These are phyloP conservation scores for Eimeria falciformis DNA, from an alignment of 169 alveolate genomes.

Conservation along the genomic window DNA sequence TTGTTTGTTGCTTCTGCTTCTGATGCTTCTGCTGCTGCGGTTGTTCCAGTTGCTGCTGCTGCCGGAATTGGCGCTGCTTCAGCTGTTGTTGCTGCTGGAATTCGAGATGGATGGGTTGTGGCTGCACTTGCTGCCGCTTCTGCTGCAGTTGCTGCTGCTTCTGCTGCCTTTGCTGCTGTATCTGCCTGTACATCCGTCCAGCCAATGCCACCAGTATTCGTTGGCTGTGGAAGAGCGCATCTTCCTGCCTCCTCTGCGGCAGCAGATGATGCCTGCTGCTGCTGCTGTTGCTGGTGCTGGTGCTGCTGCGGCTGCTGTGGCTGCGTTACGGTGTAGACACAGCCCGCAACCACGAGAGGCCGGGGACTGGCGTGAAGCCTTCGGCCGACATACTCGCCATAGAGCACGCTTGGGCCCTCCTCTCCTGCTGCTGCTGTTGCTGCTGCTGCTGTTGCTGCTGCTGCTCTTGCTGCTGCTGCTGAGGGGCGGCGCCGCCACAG, in stretches of 20 bases:
- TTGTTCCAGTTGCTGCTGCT: neutral
- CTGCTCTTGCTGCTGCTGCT: conserved; percentile 38
- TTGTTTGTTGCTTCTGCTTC: too few species aligned
- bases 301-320: conserved; percentile 11
- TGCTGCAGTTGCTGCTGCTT: neutral
- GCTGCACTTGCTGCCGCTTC: neutral
- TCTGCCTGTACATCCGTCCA: neutral
- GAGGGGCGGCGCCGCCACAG: too few species aligned
- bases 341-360: conserved; percentile 20
- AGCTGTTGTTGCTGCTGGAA: neutral
- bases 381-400: conserved; percentile 17
- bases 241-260: conserved; percentile 48
- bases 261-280: conserved; percentile 29
- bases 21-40: neutral
- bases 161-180: neutral
- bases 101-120: neutral
- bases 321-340: conserved; percentile 12
- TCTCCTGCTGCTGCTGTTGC: conserved; percentile 12
- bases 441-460: conserved; percentile 19
- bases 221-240: neutral
- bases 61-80: neutral
- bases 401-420: conserved; percentile 6
- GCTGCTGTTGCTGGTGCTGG: conserved; percentile 19
- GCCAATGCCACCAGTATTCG: conserved; percentile 21
- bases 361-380: conserved; percentile 19